Evolutionary conservation across 2,329 filamentous ascomycete genomes (phyloP).

Genomic region (Hymenoscyphus repandus): DNA sequence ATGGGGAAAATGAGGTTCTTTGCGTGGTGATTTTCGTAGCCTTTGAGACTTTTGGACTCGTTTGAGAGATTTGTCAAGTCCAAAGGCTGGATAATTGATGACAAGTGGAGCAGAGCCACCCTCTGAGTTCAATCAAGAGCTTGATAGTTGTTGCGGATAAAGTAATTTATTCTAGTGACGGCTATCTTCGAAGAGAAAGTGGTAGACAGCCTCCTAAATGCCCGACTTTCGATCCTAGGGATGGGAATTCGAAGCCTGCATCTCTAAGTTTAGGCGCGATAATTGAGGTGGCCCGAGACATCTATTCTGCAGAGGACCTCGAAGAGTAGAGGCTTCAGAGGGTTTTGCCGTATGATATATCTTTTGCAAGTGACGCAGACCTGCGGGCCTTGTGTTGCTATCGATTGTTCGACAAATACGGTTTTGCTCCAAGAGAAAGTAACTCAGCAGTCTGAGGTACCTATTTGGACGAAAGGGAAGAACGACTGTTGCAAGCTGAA

Average conservation of each 20-base stretch:
- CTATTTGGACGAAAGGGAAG: too few species aligned
- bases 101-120: constrained; percentile 9
- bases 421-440: background rate
- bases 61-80: constrained; percentile 1
- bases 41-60: background rate
- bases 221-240: background rate
- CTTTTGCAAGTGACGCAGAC: background rate
- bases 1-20: constrained; percentile 2
- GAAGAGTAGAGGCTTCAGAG: background rate
- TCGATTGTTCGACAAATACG: background rate
- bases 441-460: background rate
- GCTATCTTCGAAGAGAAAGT: constrained; percentile 12
- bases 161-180: constrained; percentile 25
- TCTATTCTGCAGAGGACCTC: background rate
- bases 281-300: background rate
- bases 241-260: background rate
- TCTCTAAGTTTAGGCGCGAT: background rate
- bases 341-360: background rate
- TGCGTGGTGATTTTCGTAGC: constrained; percentile 1
- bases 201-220: background rate
- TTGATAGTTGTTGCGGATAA: constrained; percentile 21
- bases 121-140: constrained; percentile 9
- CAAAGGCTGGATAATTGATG: constrained; percentile 12
- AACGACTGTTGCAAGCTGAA: too few species aligned
- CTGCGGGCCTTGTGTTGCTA: background rate